phyloP scores from a whole-genome alignment of 1,139 yeast species.

The Casaregolazyma lundiana region DNA sequence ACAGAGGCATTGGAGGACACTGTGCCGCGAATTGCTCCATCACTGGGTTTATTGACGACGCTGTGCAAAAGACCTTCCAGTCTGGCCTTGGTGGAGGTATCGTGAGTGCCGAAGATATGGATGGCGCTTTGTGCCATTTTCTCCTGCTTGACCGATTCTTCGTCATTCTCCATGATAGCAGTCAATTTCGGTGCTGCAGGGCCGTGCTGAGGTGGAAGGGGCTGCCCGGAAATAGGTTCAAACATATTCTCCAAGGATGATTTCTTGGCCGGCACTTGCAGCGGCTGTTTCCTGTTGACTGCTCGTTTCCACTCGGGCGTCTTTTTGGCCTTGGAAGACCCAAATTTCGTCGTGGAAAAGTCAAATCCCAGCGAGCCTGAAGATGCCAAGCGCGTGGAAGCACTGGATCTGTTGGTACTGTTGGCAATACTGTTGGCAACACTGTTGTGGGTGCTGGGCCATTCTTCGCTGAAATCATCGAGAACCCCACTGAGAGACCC shows the following conservation, averaged over 20 bases:
- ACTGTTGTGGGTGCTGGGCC: background rate
- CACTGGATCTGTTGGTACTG: background rate
- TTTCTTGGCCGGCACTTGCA: background rate
- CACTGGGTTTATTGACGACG: no score
- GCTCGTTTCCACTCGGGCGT: constrained; percentile 19
- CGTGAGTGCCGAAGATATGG: constrained; percentile 10
- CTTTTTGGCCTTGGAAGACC: constrained; percentile 5
- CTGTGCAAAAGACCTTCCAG: constrained; percentile 22
- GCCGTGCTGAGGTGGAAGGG: background rate
- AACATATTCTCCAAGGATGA: constrained; percentile 5
- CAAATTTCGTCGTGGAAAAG: constrained; percentile 10
- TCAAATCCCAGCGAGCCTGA: constrained; percentile 1
- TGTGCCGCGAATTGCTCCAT: no score
- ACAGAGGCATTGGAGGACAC: no score
- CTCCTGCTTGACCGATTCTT: background rate
- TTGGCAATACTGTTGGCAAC: background rate
- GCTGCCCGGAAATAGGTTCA: constrained; percentile 5
- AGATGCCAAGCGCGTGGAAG: background rate
- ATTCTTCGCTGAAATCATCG: constrained; percentile 7
- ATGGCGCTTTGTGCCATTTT: background rate
- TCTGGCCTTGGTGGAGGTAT: constrained; percentile 27
- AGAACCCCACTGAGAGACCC: background rate
- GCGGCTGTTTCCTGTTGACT: constrained; percentile 5
- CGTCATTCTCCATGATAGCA: background rate
- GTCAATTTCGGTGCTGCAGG: background rate